These are phyloP conservation scores for Ogataea trehaloabstinens DNA, from an alignment of 805 yeast species.

Conservation along the genomic window DNA sequence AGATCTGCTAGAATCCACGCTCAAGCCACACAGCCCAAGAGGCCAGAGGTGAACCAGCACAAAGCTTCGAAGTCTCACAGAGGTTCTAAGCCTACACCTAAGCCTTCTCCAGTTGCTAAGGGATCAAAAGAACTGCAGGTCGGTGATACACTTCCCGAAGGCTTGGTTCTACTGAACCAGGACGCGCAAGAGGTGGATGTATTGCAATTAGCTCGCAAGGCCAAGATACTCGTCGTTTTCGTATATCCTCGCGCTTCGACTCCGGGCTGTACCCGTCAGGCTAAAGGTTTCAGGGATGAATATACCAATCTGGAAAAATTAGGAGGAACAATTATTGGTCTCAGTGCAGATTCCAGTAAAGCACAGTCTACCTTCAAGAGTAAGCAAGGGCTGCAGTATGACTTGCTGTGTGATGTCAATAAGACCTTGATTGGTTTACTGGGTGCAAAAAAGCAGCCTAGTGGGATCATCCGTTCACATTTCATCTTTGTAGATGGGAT, in stretches of 20 bases:
- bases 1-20: background rate
- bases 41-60: too few species aligned
- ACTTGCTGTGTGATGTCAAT: constrained; percentile 73
- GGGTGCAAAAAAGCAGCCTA: constrained; percentile 80
- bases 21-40: constrained; percentile 1
- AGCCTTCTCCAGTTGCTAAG: background rate
- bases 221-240: constrained; percentile 52
- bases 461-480: constrained; percentile 82
- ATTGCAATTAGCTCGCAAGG: constrained; percentile 22
- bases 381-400: constrained; percentile 72
- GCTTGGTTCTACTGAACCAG: constrained; percentile 61
- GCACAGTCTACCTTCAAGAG: constrained; percentile 74
- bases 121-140: constrained; percentile 8
- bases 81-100: background rate
- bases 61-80: too few species aligned
- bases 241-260: constrained; percentile 93
- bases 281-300: constrained; percentile 78
- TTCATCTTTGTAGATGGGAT: constrained; percentile 85
- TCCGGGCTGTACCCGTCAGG: constrained; percentile 96
- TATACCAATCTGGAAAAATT: constrained; percentile 46
- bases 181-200: constrained; percentile 36
- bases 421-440: constrained; percentile 64
- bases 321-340: constrained; percentile 67
- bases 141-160: constrained; percentile 28
- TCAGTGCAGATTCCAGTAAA: constrained; percentile 78